Evolutionary conservation across 1,284 basidiomycete genomes (phyloP).

Genomic region (Cryptococcus hybrid): DNA sequence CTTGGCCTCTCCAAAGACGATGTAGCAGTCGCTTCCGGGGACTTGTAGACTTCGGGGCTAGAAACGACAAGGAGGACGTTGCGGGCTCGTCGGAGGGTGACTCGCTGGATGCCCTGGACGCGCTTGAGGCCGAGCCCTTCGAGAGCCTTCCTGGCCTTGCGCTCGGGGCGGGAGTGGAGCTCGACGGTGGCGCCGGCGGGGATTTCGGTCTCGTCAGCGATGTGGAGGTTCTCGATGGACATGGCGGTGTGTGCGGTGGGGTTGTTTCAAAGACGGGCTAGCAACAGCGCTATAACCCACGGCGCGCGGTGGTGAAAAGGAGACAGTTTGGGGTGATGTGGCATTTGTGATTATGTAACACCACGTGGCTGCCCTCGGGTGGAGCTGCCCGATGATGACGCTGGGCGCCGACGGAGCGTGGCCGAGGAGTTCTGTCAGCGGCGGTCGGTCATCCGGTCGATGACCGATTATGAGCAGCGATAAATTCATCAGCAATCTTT

Average conservation of each 20-base stretch:
- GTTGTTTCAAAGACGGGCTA: slow-evolving; percentile 42
- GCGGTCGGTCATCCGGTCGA: no score
- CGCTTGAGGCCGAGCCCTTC: slow-evolving; percentile 85
- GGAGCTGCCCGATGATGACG: no score
- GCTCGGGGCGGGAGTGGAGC: slow-evolving; percentile 86
- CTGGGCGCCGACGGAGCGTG: no score
- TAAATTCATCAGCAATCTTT: no score
- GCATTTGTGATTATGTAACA: background rate
- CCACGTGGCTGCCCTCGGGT: background rate
- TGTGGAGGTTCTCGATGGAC: slow-evolving; percentile 61
- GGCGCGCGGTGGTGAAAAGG: background rate
- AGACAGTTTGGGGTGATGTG: slow-evolving; percentile 12
- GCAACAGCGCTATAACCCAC: background rate
- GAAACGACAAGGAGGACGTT: slow-evolving; percentile 94
- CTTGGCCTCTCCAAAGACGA: slow-evolving; percentile 99
- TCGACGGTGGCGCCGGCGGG: slow-evolving; percentile 84
- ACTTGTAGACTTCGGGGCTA: slow-evolving; percentile 96
- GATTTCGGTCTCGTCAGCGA: slow-evolving; percentile 58
- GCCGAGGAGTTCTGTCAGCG: no score
- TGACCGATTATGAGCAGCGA: no score
- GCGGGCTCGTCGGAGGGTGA: slow-evolving; percentile 91
- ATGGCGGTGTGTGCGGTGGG: slow-evolving; percentile 54
- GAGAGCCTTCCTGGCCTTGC: slow-evolving; percentile 83
- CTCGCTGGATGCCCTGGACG: slow-evolving; percentile 89
- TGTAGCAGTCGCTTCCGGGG: slow-evolving; percentile 95